Percentiles rank a stretch among this genome's conserved stretches.
phyloP scores from a whole-genome alignment of 139 green algal species.

The Coelastrella sp. region DNA sequence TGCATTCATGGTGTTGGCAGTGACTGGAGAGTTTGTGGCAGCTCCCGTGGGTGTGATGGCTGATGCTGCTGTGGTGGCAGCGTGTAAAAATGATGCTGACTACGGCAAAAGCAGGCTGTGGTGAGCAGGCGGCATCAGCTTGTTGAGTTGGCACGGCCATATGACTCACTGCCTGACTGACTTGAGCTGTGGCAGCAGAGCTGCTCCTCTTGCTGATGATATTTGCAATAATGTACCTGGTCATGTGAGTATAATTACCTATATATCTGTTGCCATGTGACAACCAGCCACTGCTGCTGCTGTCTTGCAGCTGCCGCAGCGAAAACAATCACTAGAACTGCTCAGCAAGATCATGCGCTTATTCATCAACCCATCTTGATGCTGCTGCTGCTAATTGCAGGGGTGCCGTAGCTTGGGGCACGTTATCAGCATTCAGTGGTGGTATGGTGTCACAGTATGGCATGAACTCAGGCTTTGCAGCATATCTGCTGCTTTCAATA shows the following conservation, averaged over 20 bases:
- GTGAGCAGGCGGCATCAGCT: not conserved
- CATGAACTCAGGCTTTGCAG: slow-evolving; percentile 52
- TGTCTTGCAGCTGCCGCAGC: too few species aligned
- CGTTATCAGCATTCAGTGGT: slow-evolving; percentile 44
- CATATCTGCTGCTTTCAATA: slow-evolving; percentile 41
- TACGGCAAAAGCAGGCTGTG: slow-evolving; percentile 66
- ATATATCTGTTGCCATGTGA: too few species aligned
- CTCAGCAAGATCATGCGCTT: too few species aligned
- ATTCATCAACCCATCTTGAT: not conserved
- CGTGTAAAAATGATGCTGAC: slow-evolving; percentile 52
- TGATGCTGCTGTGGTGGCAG: slow-evolving; percentile 56
- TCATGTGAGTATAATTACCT: too few species aligned
- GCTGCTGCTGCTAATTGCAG: not conserved
- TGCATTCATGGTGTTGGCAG: slow-evolving; percentile 47
- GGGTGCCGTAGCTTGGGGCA: slow-evolving; percentile 65
- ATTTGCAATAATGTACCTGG: too few species aligned
- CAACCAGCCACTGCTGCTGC: too few species aligned
- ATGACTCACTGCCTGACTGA: too few species aligned
- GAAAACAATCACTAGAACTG: too few species aligned
- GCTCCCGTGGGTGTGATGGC: slow-evolving; percentile 62
- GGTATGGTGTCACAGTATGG: slow-evolving; percentile 35
- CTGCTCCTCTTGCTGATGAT: too few species aligned
- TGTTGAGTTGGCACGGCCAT: too few species aligned
- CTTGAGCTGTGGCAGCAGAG: too few species aligned
- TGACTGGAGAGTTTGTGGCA: slow-evolving; percentile 50